Conservation (phyloP, 805 yeast species). For the Candida lessepsii region DNA sequence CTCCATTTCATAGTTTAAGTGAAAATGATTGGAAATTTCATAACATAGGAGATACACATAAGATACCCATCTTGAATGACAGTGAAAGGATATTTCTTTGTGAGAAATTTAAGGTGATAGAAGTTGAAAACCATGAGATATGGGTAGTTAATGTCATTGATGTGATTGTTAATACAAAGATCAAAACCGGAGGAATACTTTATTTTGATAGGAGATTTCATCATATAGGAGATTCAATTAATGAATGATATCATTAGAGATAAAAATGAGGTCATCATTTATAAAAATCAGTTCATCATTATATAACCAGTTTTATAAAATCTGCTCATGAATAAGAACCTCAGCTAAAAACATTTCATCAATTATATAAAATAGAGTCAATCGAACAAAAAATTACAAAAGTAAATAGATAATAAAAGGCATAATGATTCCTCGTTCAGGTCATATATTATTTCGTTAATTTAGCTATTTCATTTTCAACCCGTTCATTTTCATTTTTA, state of each 20-base stretch:
- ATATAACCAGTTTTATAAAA: too few species aligned
- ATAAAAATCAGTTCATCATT: too few species aligned
- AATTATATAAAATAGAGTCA: too few species aligned
- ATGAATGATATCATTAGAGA: too few species aligned
- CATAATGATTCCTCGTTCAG: too few species aligned
- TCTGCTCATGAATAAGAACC: too few species aligned
- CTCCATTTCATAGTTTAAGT: slow-evolving; percentile 49
- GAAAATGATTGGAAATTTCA: slow-evolving; percentile 33
- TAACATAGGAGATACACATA: slow-evolving; percentile 18
- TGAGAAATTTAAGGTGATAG: slow-evolving; percentile 48
- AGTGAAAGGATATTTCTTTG: slow-evolving; percentile 66
- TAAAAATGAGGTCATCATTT: too few species aligned
- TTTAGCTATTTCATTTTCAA: slow-evolving; percentile 8
- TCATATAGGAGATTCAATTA: slow-evolving; percentile 34
- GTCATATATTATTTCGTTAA: slow-evolving; percentile 18
- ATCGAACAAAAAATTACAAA: too few species aligned
- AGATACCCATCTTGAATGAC: slow-evolving; percentile 56
- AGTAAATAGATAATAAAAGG: slow-evolving; percentile 1
- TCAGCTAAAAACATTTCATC: too few species aligned
- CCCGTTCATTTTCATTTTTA: slow-evolving; percentile 12
- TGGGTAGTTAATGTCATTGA: slow-evolving; percentile 82
- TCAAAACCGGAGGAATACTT: slow-evolving; percentile 57
- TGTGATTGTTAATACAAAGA: slow-evolving; percentile 33
- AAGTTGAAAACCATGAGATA: slow-evolving; percentile 82
- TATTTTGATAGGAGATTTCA: slow-evolving; percentile 66